These are phyloP conservation scores for Alternaria gaisen DNA, from an alignment of 2,329 filamentous ascomycete species.

Conservation along the genomic window DNA sequence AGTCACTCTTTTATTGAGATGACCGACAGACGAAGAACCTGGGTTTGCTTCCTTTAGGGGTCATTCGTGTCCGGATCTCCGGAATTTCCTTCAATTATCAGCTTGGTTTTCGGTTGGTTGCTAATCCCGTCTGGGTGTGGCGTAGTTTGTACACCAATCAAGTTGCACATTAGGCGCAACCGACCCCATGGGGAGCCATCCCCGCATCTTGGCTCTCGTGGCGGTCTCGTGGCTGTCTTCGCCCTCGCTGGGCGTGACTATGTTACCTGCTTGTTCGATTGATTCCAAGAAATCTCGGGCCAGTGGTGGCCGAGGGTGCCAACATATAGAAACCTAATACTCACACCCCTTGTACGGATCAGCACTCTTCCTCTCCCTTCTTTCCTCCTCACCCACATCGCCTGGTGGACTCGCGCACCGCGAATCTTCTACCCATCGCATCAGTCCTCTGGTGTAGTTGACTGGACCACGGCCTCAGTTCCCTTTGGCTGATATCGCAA, in stretches of 20 bases:
- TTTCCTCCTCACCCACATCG: conserved; percentile 10
- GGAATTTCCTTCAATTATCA: conserved; percentile 1
- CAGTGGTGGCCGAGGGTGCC: conserved; percentile 15
- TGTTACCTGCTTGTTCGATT: conserved; percentile 1
- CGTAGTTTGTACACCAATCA: not conserved
- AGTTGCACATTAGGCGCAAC: not conserved
- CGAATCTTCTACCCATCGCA: conserved; percentile 3
- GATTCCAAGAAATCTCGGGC: conserved; percentile 19
- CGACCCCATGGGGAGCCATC: conserved; percentile 23
- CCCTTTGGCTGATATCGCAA: conserved; percentile 9
- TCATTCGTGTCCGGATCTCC: conserved; percentile 1
- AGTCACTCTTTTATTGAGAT: not conserved
- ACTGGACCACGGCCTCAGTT: not conserved
- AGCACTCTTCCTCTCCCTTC: not conserved
- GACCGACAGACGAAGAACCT: not conserved
- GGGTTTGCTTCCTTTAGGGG: not conserved
- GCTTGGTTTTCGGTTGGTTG: not conserved
- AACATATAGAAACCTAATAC: conserved; percentile 17
- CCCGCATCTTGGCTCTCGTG: conserved; percentile 26
- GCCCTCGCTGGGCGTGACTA: conserved; percentile 16
- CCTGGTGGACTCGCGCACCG: not conserved
- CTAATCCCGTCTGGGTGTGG: not conserved
- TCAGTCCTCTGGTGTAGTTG: conserved; percentile 7
- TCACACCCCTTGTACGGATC: conserved; percentile 7
- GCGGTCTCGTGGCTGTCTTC: conserved; percentile 12